phyloP scores from a whole-genome alignment of 371 early-diverging fungal species.

The Phascolomyces articulosus region DNA sequence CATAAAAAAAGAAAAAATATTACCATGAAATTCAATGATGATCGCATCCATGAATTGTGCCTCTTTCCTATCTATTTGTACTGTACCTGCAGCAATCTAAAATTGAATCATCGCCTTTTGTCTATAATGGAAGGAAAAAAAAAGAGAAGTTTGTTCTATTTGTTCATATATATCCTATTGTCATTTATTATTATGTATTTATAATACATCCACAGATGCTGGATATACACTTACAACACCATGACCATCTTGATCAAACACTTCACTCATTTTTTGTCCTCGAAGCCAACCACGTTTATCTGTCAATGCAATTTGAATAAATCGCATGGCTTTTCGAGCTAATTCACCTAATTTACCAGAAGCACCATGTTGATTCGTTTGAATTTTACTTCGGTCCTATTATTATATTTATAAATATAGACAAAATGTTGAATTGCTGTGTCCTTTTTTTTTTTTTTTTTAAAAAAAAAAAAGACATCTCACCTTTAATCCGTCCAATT shows the following conservation, averaged over 20 bases:
- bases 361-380: not conserved
- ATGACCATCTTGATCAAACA: too few species aligned
- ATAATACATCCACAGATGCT: too few species aligned
- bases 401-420: not conserved
- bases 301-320: slow-evolving; percentile 24
- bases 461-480: slow-evolving; percentile 1
- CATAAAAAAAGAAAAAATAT: not conserved
- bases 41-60: too few species aligned
- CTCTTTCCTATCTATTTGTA: too few species aligned
- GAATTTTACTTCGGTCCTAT: slow-evolving; percentile 6
- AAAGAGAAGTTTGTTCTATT: too few species aligned
- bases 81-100: slow-evolving; percentile 49
- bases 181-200: not conserved
- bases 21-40: not conserved
- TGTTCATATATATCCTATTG: too few species aligned
- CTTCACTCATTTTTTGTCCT: slow-evolving; percentile 37
- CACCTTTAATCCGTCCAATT: slow-evolving; percentile 50
- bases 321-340: slow-evolving; percentile 40
- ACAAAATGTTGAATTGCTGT: not conserved
- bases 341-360: slow-evolving; percentile 13
- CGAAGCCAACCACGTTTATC: slow-evolving; percentile 18
- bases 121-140: not conserved
- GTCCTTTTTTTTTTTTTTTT: slow-evolving; percentile 14
- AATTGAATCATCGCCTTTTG: slow-evolving; percentile 39
- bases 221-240: too few species aligned